phyloP scores from a whole-genome alignment of 176 grass and related monocot genomes.

The Ananas comosus region DNA sequence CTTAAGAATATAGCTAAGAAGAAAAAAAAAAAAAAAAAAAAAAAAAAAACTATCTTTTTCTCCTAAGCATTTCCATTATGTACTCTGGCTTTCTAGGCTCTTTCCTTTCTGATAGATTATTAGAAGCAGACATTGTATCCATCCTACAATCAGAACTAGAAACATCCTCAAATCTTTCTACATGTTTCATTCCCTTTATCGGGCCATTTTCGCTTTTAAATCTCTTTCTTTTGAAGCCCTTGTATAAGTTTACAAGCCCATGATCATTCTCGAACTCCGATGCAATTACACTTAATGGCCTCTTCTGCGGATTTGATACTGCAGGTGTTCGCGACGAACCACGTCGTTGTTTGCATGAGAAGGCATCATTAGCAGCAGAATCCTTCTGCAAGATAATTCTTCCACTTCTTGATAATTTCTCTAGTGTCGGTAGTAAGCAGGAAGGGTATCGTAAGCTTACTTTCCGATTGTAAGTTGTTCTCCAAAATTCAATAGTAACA shows the following conservation, averaged over 20 bases:
- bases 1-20: not conserved
- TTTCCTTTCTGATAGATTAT: not conserved
- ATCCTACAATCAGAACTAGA: conserved; percentile 9
- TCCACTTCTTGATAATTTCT: conserved; percentile 15
- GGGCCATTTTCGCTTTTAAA: conserved; percentile 33
- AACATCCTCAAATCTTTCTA: conserved; percentile 3
- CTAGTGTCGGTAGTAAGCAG: conserved; percentile 9
- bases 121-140: not conserved
- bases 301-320: not conserved
- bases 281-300: not conserved
- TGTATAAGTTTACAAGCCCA: conserved; percentile 24
- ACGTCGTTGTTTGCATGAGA: not conserved
- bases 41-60: conserved; percentile 26
- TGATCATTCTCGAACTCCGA: not conserved
- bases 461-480: conserved; percentile 6
- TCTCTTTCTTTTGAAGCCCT: conserved; percentile 32
- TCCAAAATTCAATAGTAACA: conserved; percentile 19
- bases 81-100: conserved; percentile 35
- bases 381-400: not conserved
- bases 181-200: conserved; percentile 20
- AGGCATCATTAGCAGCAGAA: not conserved
- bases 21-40: not conserved
- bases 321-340: not conserved
- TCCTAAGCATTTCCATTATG: conserved; percentile 55
- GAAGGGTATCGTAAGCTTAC: not conserved